Evolutionary conservation across 2,329 filamentous ascomycete species (phyloP).

Genomic region (Pseudocercospora macadamiae): DNA sequence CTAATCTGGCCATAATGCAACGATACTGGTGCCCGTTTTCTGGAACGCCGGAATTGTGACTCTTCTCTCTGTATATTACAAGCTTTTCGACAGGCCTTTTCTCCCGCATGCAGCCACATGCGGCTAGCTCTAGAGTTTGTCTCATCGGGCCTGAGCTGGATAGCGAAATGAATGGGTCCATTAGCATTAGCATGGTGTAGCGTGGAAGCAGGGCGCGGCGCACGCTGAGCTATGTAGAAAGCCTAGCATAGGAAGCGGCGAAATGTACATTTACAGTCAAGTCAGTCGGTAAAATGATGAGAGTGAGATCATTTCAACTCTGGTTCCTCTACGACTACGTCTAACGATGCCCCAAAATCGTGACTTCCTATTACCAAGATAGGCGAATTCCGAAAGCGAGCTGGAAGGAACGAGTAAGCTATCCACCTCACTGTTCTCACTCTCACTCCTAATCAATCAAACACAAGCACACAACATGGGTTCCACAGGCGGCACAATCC

Average conservation of each 20-base stretch:
- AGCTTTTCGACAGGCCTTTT: slow-evolving; percentile 9
- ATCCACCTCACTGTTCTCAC: background rate
- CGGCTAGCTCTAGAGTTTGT: slow-evolving; percentile 20
- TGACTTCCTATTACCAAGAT: background rate
- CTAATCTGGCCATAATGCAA: slow-evolving; percentile 28
- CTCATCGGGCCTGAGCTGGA: slow-evolving; percentile 8
- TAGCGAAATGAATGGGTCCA: slow-evolving; percentile 9
- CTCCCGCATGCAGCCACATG: slow-evolving; percentile 17
- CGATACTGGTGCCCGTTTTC: too few relatives aligned
- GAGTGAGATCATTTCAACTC: too few relatives aligned
- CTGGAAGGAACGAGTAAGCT: background rate
- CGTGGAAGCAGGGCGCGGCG: slow-evolving; percentile 14
- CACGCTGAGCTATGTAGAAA: slow-evolving; percentile 22
- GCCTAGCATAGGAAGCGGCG: slow-evolving; percentile 13
- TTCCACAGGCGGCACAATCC: slow-evolving; percentile 12
- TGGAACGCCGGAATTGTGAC: slow-evolving; percentile 16
- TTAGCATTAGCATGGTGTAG: slow-evolving; percentile 22
- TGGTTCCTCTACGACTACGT: too few relatives aligned
- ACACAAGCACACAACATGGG: slow-evolving; percentile 10
- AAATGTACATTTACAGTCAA: slow-evolving; percentile 23
- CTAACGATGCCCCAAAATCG: too few relatives aligned
- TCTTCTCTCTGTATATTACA: slow-evolving; percentile 33
- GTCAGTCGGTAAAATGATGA: too few relatives aligned
- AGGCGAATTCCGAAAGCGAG: background rate
- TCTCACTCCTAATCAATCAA: background rate